These are phyloP conservation scores for Suillus luteus DNA, from an alignment of 768 basidiomycete species.

Conservation along the genomic window DNA sequence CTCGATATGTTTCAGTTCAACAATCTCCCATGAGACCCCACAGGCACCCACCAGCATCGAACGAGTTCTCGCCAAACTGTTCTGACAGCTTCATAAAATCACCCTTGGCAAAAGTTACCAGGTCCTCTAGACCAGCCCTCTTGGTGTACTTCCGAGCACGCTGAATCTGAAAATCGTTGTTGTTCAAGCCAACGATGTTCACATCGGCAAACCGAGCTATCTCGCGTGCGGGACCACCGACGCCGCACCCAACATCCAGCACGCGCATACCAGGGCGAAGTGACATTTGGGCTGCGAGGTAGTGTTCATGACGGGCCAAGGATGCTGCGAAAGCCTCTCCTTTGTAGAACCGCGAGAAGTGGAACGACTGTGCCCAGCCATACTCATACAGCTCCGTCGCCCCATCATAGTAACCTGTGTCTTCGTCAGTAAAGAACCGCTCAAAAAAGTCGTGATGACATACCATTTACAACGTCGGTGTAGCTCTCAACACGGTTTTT, in stretches of 20 bases:
- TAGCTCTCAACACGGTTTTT: constrained; percentile 79
- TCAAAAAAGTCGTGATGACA: neutral
- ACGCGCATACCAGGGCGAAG: constrained; percentile 88
- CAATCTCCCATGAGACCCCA: neutral
- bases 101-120: constrained; percentile 80
- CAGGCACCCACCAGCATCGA: constrained; percentile 78
- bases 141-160: constrained; percentile 80
- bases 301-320: constrained; percentile 91
- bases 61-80: constrained; percentile 84
- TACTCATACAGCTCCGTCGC: constrained; percentile 92
- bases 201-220: constrained; percentile 88
- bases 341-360: constrained; percentile 92
- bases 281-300: constrained; percentile 80
- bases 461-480: constrained; percentile 92
- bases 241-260: constrained; percentile 93
- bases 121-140: constrained; percentile 65
- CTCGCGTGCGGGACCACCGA: constrained; percentile 90
- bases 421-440: neutral
- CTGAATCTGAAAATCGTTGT: constrained; percentile 89
- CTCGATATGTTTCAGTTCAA: constrained; percentile 7
- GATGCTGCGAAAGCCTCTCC: constrained; percentile 73
- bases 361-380: constrained; percentile 86
- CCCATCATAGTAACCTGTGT: constrained; percentile 89
- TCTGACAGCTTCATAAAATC: constrained; percentile 93
- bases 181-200: constrained; percentile 81